A percentile compares a stretch with the other conserved stretches of the same genome.
phyloP scores from a whole-genome alignment of 2,329 filamentous ascomycete genomes.

The Plectosphaerella cucumerina region DNA sequence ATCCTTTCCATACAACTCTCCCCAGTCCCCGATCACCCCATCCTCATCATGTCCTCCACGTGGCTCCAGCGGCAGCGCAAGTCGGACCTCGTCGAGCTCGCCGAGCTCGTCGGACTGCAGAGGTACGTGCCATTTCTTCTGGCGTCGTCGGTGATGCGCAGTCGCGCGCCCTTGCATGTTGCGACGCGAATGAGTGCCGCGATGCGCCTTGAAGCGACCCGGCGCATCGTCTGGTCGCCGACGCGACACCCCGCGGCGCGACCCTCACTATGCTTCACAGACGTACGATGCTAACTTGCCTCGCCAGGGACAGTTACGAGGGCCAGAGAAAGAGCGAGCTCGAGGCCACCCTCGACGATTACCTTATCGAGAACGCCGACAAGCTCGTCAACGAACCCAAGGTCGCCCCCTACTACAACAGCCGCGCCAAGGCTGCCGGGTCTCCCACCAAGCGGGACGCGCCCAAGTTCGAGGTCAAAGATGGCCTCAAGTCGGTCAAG shows the following conservation, averaged over 20 bases:
- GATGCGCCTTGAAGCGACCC: background rate
- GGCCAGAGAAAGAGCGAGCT: slow-evolving; percentile 75
- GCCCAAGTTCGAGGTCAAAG: slow-evolving; percentile 30
- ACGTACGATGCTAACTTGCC: background rate
- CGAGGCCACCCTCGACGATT: slow-evolving; percentile 68
- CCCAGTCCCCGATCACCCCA: slow-evolving; percentile 10
- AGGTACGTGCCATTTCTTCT: slow-evolving; percentile 53
- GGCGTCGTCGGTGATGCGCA: background rate
- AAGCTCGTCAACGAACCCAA: slow-evolving; percentile 59
- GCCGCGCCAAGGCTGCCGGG: slow-evolving; percentile 52
- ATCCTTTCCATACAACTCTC: slow-evolving; percentile 6
- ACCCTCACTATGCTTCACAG: background rate
- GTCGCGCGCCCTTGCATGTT: background rate
- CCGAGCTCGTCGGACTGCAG: slow-evolving; percentile 64
- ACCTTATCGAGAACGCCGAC: slow-evolving; percentile 64
- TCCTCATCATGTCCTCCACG: slow-evolving; percentile 53
- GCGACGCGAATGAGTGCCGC: background rate
- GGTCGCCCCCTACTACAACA: slow-evolving; percentile 73
- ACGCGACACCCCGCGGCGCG: background rate
- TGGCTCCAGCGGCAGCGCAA: slow-evolving; percentile 84
- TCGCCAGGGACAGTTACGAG: slow-evolving; percentile 51
- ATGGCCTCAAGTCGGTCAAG: slow-evolving; percentile 39
- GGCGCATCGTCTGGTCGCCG: background rate
- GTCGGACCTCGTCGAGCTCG: slow-evolving; percentile 70
- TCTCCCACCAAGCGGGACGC: slow-evolving; percentile 60